Evolutionary conservation across 2,329 filamentous ascomycete species (phyloP).

Genomic region (Sporothrix humicola): DNA sequence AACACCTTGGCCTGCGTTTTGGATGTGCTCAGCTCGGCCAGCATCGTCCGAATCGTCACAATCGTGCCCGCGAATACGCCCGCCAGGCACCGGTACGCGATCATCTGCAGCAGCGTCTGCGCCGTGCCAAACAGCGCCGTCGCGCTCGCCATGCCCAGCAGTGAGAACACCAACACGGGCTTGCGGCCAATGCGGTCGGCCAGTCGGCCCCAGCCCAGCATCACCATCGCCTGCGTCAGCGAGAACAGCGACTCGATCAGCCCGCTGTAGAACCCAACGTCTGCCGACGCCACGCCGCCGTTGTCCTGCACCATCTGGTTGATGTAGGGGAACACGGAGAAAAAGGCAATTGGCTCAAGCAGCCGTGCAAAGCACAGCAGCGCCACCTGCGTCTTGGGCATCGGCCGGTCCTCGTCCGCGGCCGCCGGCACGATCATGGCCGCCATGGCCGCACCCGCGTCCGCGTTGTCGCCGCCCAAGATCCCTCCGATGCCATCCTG

Average conservation of each 20-base stretch:
- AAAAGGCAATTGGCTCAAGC: conserved; percentile 81
- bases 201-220: conserved; percentile 74
- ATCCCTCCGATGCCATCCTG: neutral
- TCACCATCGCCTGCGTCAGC: conserved; percentile 75
- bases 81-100: conserved; percentile 71
- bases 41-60: conserved; percentile 77
- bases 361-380: conserved; percentile 75
- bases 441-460: neutral
- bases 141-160: conserved; percentile 66
- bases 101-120: conserved; percentile 72
- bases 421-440: conserved; percentile 13
- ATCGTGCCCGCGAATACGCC: conserved; percentile 76
- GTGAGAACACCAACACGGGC: conserved; percentile 61
- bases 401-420: conserved; percentile 48
- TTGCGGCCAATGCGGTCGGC: conserved; percentile 59
- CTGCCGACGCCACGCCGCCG: conserved; percentile 64
- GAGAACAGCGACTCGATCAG: conserved; percentile 77
- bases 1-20: conserved; percentile 76
- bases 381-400: conserved; percentile 70
- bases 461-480: neutral
- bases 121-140: conserved; percentile 73
- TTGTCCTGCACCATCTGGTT: conserved; percentile 75
- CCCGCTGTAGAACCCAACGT: conserved; percentile 80
- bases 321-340: conserved; percentile 81
- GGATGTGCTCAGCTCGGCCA: conserved; percentile 72